phyloP scores from a whole-genome alignment of 1,284 basidiomycete genomes.

The Phlebopus sp. region DNA sequence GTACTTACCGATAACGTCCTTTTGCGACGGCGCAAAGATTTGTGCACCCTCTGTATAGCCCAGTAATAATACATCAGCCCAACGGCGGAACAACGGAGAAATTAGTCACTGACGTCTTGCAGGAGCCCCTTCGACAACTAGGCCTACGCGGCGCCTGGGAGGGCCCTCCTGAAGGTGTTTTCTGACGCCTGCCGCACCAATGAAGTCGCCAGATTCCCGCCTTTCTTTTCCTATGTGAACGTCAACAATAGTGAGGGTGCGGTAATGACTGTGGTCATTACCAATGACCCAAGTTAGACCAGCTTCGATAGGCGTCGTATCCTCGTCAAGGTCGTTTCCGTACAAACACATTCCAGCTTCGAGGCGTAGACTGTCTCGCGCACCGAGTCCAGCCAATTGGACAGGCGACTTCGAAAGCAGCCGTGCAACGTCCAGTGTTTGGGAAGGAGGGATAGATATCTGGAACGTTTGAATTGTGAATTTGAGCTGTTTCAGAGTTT shows the following conservation, averaged over 20 bases:
- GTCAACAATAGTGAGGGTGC: not conserved
- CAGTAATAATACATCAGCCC: slow-evolving; percentile 7
- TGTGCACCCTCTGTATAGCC: slow-evolving; percentile 69
- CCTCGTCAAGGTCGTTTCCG: slow-evolving; percentile 91
- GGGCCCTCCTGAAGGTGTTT: slow-evolving; percentile 83
- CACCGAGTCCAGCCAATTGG: slow-evolving; percentile 87
- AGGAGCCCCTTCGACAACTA: slow-evolving; percentile 82
- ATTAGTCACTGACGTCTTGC: slow-evolving; percentile 62
- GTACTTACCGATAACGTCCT: slow-evolving; percentile 56
- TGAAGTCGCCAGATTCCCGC: slow-evolving; percentile 69
- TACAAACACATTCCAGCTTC: slow-evolving; percentile 99
- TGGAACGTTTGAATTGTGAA: slow-evolving; percentile 29
- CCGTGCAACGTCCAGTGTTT: slow-evolving; percentile 71
- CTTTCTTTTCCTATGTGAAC: slow-evolving; percentile 69
- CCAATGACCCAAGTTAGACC: slow-evolving; percentile 92
- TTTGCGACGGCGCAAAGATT: slow-evolving; percentile 58
- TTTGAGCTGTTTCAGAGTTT: not conserved
- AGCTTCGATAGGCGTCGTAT: slow-evolving; percentile 85
- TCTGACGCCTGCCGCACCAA: slow-evolving; percentile 79
- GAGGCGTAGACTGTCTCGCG: slow-evolving; percentile 88
- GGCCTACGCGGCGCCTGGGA: slow-evolving; percentile 76
- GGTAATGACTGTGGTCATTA: slow-evolving; percentile 27
- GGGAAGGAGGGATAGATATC: slow-evolving; percentile 87
- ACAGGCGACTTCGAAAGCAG: slow-evolving; percentile 74
- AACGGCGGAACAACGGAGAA: not conserved